These are phyloP conservation scores for Cyclostephanos tholiformis DNA, from an alignment of 108 stramenopile genomes.

Conservation along the genomic window DNA sequence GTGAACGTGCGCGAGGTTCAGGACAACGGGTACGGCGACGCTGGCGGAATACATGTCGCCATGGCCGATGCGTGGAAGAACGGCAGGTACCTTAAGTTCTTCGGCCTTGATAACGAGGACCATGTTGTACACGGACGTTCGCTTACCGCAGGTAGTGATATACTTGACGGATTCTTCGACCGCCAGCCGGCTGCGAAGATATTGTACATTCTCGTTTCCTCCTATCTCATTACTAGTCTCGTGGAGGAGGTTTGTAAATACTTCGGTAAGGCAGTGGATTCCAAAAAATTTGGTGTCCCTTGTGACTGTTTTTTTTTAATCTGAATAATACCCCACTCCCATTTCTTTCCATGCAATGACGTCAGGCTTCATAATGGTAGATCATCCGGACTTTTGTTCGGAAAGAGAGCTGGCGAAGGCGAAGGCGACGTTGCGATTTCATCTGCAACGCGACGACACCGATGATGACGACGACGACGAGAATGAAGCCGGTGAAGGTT, in stretches of 20 bases:
- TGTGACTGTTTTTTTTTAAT: background rate
- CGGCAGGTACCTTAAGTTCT: constrained; percentile 10
- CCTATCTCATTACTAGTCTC: constrained; percentile 70
- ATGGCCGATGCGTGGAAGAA: constrained; percentile 13
- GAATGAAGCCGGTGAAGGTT: constrained; percentile 31
- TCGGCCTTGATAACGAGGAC: constrained; percentile 11
- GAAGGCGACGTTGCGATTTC: constrained; percentile 18
- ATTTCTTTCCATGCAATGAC: background rate
- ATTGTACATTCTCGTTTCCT: constrained; percentile 57
- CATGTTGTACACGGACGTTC: constrained; percentile 14
- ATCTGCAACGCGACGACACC: constrained; percentile 13
- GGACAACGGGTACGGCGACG: constrained; percentile 54
- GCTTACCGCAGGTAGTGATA: constrained; percentile 32
- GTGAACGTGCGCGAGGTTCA: constrained; percentile 57
- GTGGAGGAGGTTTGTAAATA: constrained; percentile 86
- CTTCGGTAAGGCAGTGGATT: constrained; percentile 78
- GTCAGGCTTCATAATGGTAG: constrained; percentile 58
- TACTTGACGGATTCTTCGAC: constrained; percentile 40
- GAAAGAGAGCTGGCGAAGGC: constrained; percentile 61
- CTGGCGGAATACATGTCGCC: constrained; percentile 8
- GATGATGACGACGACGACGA: no score
- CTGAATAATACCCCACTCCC: background rate
- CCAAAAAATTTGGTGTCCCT: constrained; percentile 62
- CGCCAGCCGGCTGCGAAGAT: constrained; percentile 64
- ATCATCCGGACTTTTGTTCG: constrained; percentile 82